phyloP scores from a whole-genome alignment of 169 alveolate species.

The Cryptosporidium felis region DNA sequence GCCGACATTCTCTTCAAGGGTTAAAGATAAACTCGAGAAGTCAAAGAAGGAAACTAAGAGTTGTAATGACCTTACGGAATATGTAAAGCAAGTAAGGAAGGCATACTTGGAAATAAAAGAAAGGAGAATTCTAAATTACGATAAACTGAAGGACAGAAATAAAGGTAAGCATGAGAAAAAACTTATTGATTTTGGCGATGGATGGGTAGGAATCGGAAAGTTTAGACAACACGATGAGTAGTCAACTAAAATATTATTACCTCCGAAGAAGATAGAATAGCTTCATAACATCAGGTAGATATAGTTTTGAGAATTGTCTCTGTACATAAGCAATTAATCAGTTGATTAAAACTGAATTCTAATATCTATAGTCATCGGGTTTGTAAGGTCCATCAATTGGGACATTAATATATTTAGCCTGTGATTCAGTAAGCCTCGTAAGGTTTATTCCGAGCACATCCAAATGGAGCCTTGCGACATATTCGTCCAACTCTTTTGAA shows the following conservation, averaged over 20 bases:
- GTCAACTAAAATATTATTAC: not conserved
- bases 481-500: slow-evolving; percentile 96
- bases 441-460: slow-evolving; percentile 92
- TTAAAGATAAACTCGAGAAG: slow-evolving; percentile 28
- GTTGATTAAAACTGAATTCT: no score
- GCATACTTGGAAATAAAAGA: slow-evolving; percentile 22
- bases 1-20: slow-evolving; percentile 18
- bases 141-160: not conserved
- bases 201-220: slow-evolving; percentile 71
- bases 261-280: no score
- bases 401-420: slow-evolving; percentile 94
- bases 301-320: no score
- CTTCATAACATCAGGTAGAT: no score
- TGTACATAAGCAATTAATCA: no score
- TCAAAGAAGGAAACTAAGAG: slow-evolving; percentile 15
- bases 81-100: slow-evolving; percentile 33
- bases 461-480: slow-evolving; percentile 95
- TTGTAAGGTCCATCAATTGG: slow-evolving; percentile 94
- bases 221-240: slow-evolving; percentile 20
- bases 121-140: not conserved
- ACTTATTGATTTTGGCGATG: slow-evolving; percentile 18
- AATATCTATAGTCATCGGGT: slow-evolving; percentile 91
- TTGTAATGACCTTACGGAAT: slow-evolving; percentile 6
- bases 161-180: not conserved
- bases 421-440: slow-evolving; percentile 89